A percentile compares a stretch with the other conserved stretches of the same genome.
These are phyloP conservation scores for Rhinocladiella similis DNA, from an alignment of 2,329 filamentous ascomycete species.

Conservation along the genomic window DNA sequence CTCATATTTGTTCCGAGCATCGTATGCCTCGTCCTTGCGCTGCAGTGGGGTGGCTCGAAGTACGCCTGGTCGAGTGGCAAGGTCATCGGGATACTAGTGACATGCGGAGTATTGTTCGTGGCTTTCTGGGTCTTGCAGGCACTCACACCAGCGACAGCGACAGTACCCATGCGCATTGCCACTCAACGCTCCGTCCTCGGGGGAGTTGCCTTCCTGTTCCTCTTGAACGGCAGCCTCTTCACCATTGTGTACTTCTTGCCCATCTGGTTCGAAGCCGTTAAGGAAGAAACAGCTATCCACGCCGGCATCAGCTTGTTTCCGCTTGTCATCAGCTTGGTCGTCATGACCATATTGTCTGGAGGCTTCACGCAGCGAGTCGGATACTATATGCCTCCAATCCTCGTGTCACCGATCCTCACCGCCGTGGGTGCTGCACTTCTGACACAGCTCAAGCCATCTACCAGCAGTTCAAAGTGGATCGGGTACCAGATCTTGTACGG, in stretches of 20 bases:
- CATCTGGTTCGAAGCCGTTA: conserved; percentile 30
- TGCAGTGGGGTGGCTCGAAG: conserved; percentile 54
- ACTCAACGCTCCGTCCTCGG: conserved; percentile 14
- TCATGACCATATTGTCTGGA: conserved; percentile 18
- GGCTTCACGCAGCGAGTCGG: conserved; percentile 27
- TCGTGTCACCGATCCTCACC: conserved; percentile 28
- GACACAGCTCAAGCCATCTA: conserved; percentile 5
- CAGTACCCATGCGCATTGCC: conserved; percentile 23
- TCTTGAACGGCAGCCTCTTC: background rate
- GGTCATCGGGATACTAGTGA: conserved; percentile 22
- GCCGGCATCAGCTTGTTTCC: conserved; percentile 27
- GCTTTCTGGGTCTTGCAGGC: conserved; percentile 15
- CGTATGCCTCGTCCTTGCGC: conserved; percentile 60
- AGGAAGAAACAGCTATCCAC: conserved; percentile 28
- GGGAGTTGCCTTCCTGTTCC: conserved; percentile 1
- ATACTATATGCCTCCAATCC: conserved; percentile 37
- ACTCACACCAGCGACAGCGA: conserved; percentile 28
- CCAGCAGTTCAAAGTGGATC: conserved; percentile 29
- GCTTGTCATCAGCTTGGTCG: conserved; percentile 10
- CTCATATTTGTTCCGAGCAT: conserved; percentile 62
- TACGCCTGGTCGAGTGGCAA: conserved; percentile 28
- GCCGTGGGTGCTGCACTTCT: conserved; percentile 30
- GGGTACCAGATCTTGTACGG: conserved; percentile 35
- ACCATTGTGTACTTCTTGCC: conserved; percentile 2
- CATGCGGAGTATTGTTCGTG: conserved; percentile 9